Conservation (phyloP, 345 rosid species). For the Cardamine resedifolia region DNA sequence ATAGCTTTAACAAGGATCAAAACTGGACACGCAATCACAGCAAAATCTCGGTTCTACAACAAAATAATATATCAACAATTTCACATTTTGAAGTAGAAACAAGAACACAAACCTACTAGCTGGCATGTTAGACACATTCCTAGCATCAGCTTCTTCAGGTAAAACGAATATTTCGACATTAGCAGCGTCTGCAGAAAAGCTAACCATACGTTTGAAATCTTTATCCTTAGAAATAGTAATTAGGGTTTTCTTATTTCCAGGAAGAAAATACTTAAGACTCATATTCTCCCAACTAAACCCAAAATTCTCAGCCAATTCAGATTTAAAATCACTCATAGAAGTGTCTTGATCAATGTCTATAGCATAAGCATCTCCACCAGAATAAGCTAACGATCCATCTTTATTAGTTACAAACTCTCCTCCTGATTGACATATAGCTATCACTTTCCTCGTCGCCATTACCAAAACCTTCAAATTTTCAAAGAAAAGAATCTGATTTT, state of each 20-base stretch:
- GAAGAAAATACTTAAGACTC: constrained; percentile 83
- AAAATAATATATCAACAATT: background rate
- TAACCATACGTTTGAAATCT: constrained; percentile 82
- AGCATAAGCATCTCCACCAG: constrained; percentile 83
- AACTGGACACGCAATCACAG: background rate
- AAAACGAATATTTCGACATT: constrained; percentile 66
- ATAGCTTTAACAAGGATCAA: background rate
- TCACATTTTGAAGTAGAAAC: background rate
- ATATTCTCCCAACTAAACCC: constrained; percentile 51
- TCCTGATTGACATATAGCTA: constrained; percentile 91
- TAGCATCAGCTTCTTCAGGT: constrained; percentile 60
- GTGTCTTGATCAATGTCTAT: constrained; percentile 67
- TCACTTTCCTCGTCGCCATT: constrained; percentile 74
- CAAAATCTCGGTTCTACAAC: background rate
- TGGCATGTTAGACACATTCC: constrained; percentile 61
- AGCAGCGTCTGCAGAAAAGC: constrained; percentile 58
- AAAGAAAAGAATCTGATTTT: background rate
- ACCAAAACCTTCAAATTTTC: constrained; percentile 26
- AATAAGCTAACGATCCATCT: constrained; percentile 68
- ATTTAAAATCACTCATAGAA: constrained; percentile 53
- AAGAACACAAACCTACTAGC: constrained; percentile 59
- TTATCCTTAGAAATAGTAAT: constrained; percentile 86
- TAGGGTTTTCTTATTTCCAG: constrained; percentile 76
- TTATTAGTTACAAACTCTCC: constrained; percentile 71
- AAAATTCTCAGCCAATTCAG: constrained; percentile 79